Base-by-base conservation (phyloP, 768 basidiomycete species). In the Boletus eberwhitei region DNA sequence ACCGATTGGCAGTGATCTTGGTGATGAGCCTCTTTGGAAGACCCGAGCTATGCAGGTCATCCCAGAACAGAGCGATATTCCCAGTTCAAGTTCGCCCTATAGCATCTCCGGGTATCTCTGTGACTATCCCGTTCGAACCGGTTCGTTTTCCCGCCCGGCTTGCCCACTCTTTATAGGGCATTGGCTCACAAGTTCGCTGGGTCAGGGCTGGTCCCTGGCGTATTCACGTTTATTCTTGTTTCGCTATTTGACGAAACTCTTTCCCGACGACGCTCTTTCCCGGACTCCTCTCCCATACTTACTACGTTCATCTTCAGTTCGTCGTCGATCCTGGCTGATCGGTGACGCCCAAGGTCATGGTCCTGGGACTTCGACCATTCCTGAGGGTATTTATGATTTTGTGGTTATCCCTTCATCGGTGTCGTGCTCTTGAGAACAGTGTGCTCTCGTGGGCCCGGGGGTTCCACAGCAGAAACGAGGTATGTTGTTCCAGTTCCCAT, bases 151-250 rank as follows among this genome's bases (percentile, higher is more conserved):
- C 8, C 31, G 7, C 22, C 44, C 7, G 29, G 19, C 17, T 12
- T 41, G 12, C 40, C n/a, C 22, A 44, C 26, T n/a, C 29, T 48
- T 51, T n/a, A 46, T 49, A 26, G 26, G 34, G 24, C 38, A 34
- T 31, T 57, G 48, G 54, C 2, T 11, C 22, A 3, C 31, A 38
- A 14, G 45, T 48, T 39, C n/a, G 55, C 45, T 21, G 43, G 51
- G 50, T 37, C 42, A 50, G 61, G 61, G 63, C 66, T 54, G 61
- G 58, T 48, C 51, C 59, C 42, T 48, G 26, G 6, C 46, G 32
- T 37, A 17, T 58, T 45, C 35, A 2, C 52, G 35, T 26, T 14
- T 42, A 39, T 47, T 37, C 35, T 24, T 19, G 29, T 43, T 50
- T 45, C 34, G 16, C 44, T 46, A 37, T 32, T 22, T 12, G 35